phyloP scores from a whole-genome alignment of 2,329 filamentous ascomycete species.

The Paecilomyces sp. region DNA sequence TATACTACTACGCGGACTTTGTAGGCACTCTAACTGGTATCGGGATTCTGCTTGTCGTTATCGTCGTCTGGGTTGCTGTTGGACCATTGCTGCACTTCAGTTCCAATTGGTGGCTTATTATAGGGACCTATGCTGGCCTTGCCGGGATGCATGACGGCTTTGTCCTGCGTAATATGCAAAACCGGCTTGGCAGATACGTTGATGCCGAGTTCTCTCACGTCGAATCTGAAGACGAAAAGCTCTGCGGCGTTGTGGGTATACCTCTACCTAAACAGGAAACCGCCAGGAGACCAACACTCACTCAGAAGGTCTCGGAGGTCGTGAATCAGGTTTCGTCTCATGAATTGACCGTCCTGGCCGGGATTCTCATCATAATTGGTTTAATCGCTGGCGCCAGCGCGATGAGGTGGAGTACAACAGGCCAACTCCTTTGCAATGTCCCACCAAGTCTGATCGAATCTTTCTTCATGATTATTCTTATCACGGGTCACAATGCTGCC shows the following conservation, averaged over 20 bases:
- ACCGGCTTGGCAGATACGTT: conserved; percentile 13
- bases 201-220: conserved; percentile 8
- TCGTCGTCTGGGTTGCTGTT: conserved; percentile 31
- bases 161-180: conserved; percentile 39
- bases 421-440: conserved; percentile 28
- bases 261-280: background rate
- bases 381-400: conserved; percentile 20
- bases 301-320: conserved; percentile 12
- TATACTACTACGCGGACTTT: conserved; percentile 34
- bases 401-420: conserved; percentile 25
- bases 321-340: conserved; percentile 20
- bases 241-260: conserved; percentile 3
- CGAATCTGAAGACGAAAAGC: conserved; percentile 6
- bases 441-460: conserved; percentile 29
- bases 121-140: conserved; percentile 43
- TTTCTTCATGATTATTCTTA: conserved; percentile 27
- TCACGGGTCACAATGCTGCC: conserved; percentile 24
- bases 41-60: conserved; percentile 28
- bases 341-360: conserved; percentile 18
- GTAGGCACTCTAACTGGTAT: conserved; percentile 38
- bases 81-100: conserved; percentile 34
- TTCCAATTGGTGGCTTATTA: conserved; percentile 42
- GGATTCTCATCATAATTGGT: conserved; percentile 18
- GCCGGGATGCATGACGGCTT: conserved; percentile 41
- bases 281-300: conserved; percentile 8